phyloP scores from a whole-genome alignment of 768 basidiomycete species.

The Myochromella boudieri region DNA sequence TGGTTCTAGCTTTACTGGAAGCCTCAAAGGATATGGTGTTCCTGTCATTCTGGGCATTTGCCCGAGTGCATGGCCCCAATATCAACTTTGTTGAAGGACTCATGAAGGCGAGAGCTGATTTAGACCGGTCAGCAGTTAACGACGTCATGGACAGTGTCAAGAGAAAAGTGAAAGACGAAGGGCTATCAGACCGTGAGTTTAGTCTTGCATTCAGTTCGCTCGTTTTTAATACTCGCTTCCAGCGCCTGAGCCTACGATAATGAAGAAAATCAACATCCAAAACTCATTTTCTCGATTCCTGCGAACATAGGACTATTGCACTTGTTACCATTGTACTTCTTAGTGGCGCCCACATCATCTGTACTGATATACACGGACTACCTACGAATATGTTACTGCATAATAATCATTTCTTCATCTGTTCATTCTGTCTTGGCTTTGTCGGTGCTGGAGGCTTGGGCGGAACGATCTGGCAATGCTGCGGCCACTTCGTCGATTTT shows the following conservation, averaged over 20 bases:
- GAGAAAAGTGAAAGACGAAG: slow-evolving; percentile 90
- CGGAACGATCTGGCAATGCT: slow-evolving; percentile 68
- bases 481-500: slow-evolving; percentile 91
- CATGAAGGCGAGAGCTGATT: slow-evolving; percentile 86
- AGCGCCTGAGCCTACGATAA: slow-evolving; percentile 85
- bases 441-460: slow-evolving; percentile 27
- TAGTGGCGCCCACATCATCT: slow-evolving; percentile 12
- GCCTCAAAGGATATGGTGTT: slow-evolving; percentile 89
- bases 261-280: slow-evolving; percentile 86
- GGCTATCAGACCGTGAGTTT: slow-evolving; percentile 73
- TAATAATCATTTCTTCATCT: slow-evolving; percentile 12
- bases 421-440: slow-evolving; percentile 49
- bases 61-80: slow-evolving; percentile 91
- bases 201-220: neutral
- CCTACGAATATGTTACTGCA: slow-evolving; percentile 16
- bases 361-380: slow-evolving; percentile 20
- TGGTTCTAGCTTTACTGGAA: slow-evolving; percentile 76
- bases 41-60: slow-evolving; percentile 92
- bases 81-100: slow-evolving; percentile 88
- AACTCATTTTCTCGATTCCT: slow-evolving; percentile 76
- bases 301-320: slow-evolving; percentile 34
- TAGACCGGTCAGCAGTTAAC: slow-evolving; percentile 82
- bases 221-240: slow-evolving; percentile 3
- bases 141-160: slow-evolving; percentile 95
- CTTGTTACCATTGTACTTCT: slow-evolving; percentile 8